Evolutionary conservation across 2,329 filamentous ascomycete species (phyloP), one percentile per base, ranked within the genome.

Genomic region (Penicillium sp.): DNA sequence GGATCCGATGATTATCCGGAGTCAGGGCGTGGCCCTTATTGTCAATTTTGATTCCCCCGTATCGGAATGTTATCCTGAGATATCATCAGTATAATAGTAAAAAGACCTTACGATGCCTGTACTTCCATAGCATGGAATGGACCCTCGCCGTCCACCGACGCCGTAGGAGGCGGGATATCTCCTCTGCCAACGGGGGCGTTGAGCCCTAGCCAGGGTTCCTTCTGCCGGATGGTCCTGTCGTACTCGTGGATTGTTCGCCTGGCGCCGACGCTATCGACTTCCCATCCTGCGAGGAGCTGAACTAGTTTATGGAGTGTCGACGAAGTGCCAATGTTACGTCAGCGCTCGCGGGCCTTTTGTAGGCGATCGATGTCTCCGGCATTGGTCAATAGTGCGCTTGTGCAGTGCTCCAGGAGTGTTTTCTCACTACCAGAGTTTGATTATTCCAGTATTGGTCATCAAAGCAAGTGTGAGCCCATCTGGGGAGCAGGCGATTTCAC

Each of bases 111-210:
- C 69, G 70, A 72, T 61, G 70, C 68, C 45, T 72, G 70, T 5
- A 72, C 69, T 57, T 72, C 69, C 57, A 71, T 72, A 11, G 66
- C 70, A 57, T 69, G 67, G 53, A 71, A 71, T 15, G 66, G 67
- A 17, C 68, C 70, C 52, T 70, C 64, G 4, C 69, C 69, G 5
- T 71, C 70, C 15, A 69, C 58, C 19, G 71, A 35, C 7, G 70
- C 45, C 6, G 21, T 47, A 15, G 70, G 68, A 19, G 66, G 61
- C 44, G 55, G 21, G 21, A 21, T 30, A 8, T n/a, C 55, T 29
- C 23, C 55, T 1, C 50, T 52, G 15, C 70, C 69, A 29, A 66
- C 53, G 1, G 67, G 65, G 4, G 60, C 64, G 51, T 70, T 65
- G 1, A 71, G 61, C 7, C 29, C 38, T 5, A 63, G 44, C 8